Conservation (phyloP, 148 eudicot species). For the Chenopodium berlandieri region DNA sequence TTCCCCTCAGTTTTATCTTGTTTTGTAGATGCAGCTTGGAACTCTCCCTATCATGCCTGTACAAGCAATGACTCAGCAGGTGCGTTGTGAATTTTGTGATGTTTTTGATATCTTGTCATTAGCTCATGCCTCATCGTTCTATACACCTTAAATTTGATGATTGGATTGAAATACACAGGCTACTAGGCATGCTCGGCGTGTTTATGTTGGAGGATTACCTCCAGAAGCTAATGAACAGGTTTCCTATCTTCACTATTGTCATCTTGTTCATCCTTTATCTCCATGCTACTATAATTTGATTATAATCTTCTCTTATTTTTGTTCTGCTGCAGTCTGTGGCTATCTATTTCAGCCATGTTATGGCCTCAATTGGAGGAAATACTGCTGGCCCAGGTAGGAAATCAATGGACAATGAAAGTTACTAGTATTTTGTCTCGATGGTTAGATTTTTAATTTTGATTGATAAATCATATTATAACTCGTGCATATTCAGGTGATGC, state of each 20-base stretch:
- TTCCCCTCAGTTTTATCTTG: not conserved
- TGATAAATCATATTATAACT: not conserved
- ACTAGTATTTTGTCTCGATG: too few species aligned
- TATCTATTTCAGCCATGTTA: conserved; percentile 86
- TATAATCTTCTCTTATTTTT: not conserved
- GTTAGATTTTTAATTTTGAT: not conserved
- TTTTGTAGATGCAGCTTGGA: conserved; percentile 48
- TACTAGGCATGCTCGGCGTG: conserved; percentile 94
- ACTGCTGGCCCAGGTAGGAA: conserved; percentile 92
- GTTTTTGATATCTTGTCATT: not conserved
- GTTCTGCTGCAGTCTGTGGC: conserved; percentile 74
- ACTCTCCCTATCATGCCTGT: conserved; percentile 87
- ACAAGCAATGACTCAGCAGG: conserved; percentile 99
- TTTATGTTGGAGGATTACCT: conserved; percentile 97
- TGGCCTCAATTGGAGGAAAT: conserved; percentile 91
- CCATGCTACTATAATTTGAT: not conserved
- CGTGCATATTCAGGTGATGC: conserved; percentile 63
- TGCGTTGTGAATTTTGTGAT: conserved; percentile 20
- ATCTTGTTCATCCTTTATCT: not conserved
- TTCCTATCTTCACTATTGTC: not conserved
- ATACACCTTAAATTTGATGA: not conserved
- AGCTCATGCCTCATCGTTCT: not conserved
- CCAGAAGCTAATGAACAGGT: conserved; percentile 99
- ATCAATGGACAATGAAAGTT: too few species aligned
- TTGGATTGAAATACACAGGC: conserved; percentile 50